Conservation (phyloP, 352 stramenopile species). For the Globisporangium takayamanum region DNA sequence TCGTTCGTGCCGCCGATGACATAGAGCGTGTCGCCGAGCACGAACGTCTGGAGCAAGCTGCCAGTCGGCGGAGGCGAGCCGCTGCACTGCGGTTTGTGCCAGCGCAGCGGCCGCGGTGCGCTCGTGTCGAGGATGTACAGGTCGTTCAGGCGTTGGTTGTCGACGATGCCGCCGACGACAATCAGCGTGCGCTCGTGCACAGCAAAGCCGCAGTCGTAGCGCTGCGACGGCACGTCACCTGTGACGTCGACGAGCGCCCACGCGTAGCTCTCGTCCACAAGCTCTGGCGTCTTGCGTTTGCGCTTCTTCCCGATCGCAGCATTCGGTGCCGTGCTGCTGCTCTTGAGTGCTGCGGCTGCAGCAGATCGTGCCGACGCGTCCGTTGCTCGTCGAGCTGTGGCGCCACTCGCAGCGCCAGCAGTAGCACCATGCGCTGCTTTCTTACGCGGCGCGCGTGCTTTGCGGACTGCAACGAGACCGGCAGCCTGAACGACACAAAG, state of each 20-base stretch:
- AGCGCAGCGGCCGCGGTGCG: conserved; percentile 14
- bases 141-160: conserved; percentile 48
- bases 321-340: neutral
- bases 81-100: conserved; percentile 26
- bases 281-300: conserved; percentile 29
- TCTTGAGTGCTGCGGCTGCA: neutral
- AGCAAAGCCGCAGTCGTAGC: conserved; percentile 50
- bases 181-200: conserved; percentile 34
- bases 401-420: neutral
- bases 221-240: conserved; percentile 25
- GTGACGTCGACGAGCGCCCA: conserved; percentile 27
- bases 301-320: conserved; percentile 16
- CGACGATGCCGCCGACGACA: conserved; percentile 57
- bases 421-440: neutral
- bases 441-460: conserved; percentile 9
- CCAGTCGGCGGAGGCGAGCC: conserved; percentile 32
- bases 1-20: conserved; percentile 51
- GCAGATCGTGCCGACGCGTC: neutral
- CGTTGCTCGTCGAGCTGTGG: neutral
- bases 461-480: conserved; percentile 7
- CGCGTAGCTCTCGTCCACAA: conserved; percentile 20
- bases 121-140: conserved; percentile 37
- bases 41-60: conserved; percentile 47
- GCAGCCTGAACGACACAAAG: neutral
- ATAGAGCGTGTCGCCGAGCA: conserved; percentile 40